Evolutionary conservation across 345 rosid species (phyloP).

Genomic region (Geranium brycei): DNA sequence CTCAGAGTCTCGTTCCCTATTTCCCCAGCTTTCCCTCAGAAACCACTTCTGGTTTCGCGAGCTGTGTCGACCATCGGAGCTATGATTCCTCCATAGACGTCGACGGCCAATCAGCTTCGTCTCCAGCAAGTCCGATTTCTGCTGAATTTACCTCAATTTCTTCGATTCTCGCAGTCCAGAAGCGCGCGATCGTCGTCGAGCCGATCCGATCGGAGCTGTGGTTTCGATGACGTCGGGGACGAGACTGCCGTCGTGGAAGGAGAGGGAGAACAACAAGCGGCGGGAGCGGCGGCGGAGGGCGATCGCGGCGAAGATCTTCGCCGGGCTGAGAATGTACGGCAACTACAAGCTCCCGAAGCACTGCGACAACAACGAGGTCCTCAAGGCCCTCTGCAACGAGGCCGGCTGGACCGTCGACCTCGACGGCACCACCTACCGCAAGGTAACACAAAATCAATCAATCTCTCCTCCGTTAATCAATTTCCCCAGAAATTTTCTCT

Average conservation of each 20-base stretch:
- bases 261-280: conserved; percentile 80
- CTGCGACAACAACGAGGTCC: conserved; percentile 84
- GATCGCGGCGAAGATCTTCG: conserved; percentile 69
- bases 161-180: too few relatives aligned
- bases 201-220: too few relatives aligned
- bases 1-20: too few relatives aligned
- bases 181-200: background rate
- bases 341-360: conserved; percentile 84
- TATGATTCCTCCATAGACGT: background rate
- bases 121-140: background rate
- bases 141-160: background rate
- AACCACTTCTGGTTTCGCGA: background rate
- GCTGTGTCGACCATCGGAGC: background rate
- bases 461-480: too few relatives aligned
- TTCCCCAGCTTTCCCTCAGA: too few relatives aligned
- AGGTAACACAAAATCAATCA: conserved; percentile 24
- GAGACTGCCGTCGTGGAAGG: conserved; percentile 77
- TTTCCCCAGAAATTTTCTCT: too few relatives aligned
- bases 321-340: conserved; percentile 73
- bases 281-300: conserved; percentile 83
- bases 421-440: conserved; percentile 81
- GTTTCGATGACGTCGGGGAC: conserved; percentile 52
- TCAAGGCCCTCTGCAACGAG: conserved; percentile 73
- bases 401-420: conserved; percentile 84
- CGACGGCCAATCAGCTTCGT: too few relatives aligned